Evolutionary conservation across 1,284 basidiomycete genomes (phyloP), one percentile per base, ranked within the genome.

Genomic region (Paramarasmius palmivorus): DNA sequence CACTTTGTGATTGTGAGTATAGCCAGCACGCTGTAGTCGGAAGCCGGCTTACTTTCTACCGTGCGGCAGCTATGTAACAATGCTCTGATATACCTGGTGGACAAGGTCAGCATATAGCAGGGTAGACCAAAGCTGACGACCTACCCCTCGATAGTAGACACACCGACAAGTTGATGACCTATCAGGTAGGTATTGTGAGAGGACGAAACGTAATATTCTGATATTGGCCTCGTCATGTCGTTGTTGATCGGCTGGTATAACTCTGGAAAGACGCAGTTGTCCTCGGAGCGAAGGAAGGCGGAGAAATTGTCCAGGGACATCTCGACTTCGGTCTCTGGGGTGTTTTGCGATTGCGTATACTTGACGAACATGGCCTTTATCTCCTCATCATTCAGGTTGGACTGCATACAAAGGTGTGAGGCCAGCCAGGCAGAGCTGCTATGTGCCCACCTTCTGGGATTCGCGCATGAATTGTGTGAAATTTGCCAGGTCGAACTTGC

Each of bases 151-250:
- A 96, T 87, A 0, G 96, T 98, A 58, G 92, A 95, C 51, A 90
- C 88, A 2, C 97, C 96, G 8, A 95, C 84, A 54, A 97, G 86
- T 66, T 99, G 97, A 61, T 94, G 86, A 0, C 95, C 95, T 10
- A 98, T 88, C 4, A 99, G 85, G 64, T 99, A 99, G 0, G 97
- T 99, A 64, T 99, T 99, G 67, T 99, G 97, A 29, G 93, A 96
- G 15, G 93, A 92, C 4, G 93, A 95, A 63, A 98, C 89, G 64
- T 82, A 97, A 68, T 98, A 98, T 56, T 97, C 90, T 4, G 85
- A 81, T 9, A 98, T 73, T 0, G 96, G 93, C 1, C 80, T 77
- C 0, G 86, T 88, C 93, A 98, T 84, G 55, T 92, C 83, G 48
- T 87, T 81, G 56, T 68, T 70, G 8, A 82, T 65, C 39, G 69